Conservation (phyloP, 192 early-diverging fungal genomes). For the Umbelopsis vinacea region DNA sequence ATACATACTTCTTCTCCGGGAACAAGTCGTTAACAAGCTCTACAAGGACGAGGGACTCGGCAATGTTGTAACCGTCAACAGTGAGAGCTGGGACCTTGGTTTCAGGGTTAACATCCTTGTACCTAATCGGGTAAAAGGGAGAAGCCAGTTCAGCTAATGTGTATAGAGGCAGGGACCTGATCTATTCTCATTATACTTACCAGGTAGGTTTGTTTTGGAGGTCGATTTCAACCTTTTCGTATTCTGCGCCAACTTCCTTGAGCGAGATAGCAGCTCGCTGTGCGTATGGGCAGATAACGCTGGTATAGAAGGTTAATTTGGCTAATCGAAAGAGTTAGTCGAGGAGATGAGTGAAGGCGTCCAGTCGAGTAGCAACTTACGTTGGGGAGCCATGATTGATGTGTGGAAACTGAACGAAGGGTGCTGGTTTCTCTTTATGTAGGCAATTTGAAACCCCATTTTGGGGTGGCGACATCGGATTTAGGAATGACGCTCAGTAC, state of each 20-base stretch:
- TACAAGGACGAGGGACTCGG: slow-evolving; percentile 69
- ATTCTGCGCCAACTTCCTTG: slow-evolving; percentile 53
- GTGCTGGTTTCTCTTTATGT: not conserved
- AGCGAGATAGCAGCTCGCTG: slow-evolving; percentile 69
- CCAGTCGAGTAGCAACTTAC: not conserved
- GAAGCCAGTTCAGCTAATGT: too few species aligned
- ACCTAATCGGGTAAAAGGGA: slow-evolving; percentile 25
- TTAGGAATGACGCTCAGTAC: not conserved
- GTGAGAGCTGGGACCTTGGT: slow-evolving; percentile 70
- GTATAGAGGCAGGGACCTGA: too few species aligned
- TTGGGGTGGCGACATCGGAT: slow-evolving; percentile 19
- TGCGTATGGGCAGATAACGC: slow-evolving; percentile 67
- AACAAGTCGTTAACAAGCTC: slow-evolving; percentile 69
- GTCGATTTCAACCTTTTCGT: slow-evolving; percentile 66
- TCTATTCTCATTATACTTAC: slow-evolving; percentile 45
- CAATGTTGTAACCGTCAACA: slow-evolving; percentile 57
- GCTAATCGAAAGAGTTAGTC: not conserved
- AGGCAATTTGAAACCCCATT: not conserved
- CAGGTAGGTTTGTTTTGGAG: slow-evolving; percentile 66
- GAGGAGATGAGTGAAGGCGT: not conserved
- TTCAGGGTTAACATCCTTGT: slow-evolving; percentile 68
- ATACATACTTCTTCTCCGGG: slow-evolving; percentile 55
- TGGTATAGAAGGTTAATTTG: slow-evolving; percentile 64
- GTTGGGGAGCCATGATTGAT: not conserved
- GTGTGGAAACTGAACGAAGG: not conserved